Percentiles rank a stretch among this genome's conserved stretches.
Evolutionary conservation across 1,284 basidiomycete species (phyloP).

Genomic region (Kalmanozyma brasiliensis): DNA sequence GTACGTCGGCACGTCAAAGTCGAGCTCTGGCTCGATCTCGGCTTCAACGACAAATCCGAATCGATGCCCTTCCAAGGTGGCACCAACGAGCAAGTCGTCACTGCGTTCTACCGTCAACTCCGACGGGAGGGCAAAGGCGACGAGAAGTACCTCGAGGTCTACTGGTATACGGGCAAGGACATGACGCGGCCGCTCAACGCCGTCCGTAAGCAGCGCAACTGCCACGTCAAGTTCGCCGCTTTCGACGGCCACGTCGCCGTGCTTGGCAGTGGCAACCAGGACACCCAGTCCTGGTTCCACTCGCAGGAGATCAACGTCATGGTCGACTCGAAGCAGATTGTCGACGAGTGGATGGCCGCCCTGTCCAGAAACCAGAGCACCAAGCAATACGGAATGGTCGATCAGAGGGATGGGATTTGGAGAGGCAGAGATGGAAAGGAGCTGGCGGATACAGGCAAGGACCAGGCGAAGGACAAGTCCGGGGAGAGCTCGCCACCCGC

Average conservation of each 20-base stretch:
- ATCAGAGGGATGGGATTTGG: constrained; percentile 77
- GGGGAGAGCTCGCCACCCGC: not conserved
- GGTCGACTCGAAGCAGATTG: constrained; percentile 75
- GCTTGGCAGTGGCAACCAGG: constrained; percentile 76
- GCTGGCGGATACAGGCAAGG: constrained; percentile 57
- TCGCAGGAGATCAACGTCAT: constrained; percentile 81
- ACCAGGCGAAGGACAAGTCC: constrained; percentile 14
- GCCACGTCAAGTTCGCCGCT: constrained; percentile 76
- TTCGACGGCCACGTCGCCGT: constrained; percentile 79
- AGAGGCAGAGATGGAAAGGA: constrained; percentile 71
- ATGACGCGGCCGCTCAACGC: constrained; percentile 79
- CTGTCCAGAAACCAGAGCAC: constrained; percentile 79
- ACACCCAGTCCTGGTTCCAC: constrained; percentile 79
- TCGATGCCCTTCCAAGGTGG: constrained; percentile 81
- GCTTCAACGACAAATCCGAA: constrained; percentile 72
- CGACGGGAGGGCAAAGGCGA: constrained; percentile 60
- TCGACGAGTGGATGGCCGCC: constrained; percentile 76
- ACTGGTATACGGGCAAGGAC: constrained; percentile 77
- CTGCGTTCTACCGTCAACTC: constrained; percentile 72
- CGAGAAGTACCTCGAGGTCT: constrained; percentile 74
- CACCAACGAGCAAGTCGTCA: constrained; percentile 80
- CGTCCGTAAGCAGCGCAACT: constrained; percentile 79
- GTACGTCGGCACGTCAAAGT: constrained; percentile 76
- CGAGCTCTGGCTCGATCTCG: constrained; percentile 69
- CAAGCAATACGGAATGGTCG: constrained; percentile 74